phyloP scores from a whole-genome alignment of 306 rosid genomes.

The Sechiopsis laciniata region DNA sequence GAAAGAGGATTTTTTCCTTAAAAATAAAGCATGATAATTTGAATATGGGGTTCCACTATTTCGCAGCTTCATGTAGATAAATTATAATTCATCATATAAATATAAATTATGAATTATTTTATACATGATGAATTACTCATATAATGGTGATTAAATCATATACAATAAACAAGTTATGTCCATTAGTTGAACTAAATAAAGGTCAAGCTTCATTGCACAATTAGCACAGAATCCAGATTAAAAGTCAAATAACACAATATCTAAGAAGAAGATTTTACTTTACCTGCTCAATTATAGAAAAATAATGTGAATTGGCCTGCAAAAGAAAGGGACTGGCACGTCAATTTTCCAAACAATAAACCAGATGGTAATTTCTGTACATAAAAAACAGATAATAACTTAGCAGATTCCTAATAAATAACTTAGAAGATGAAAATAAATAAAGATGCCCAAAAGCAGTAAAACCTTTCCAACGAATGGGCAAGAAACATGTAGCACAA shows the following conservation, averaged over 20 bases:
- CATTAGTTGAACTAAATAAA: slow-evolving; percentile 7
- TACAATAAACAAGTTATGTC: background rate
- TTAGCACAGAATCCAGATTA: background rate
- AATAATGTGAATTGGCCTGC: slow-evolving; percentile 99
- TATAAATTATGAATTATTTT: background rate
- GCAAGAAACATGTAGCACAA: background rate
- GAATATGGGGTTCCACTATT: background rate
- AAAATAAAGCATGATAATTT: background rate
- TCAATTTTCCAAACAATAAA: slow-evolving; percentile 16
- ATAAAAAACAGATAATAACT: background rate
- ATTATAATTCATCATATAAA: background rate
- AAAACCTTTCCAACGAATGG: background rate
- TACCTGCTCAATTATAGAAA: slow-evolving; percentile 97
- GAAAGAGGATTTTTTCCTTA: too few relatives aligned
- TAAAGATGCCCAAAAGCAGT: background rate
- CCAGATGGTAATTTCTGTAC: background rate
- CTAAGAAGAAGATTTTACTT: slow-evolving; percentile 24
- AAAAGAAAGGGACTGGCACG: slow-evolving; percentile 24
- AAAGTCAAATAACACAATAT: background rate
- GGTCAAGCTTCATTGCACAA: too few relatives aligned
- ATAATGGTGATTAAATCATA: background rate
- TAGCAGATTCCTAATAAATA: background rate
- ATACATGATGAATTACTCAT: background rate
- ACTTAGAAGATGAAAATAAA: background rate
- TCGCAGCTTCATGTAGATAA: background rate